These are phyloP conservation scores for Penicillium sp. DNA, from an alignment of 2,329 filamentous ascomycete genomes.

Conservation along the genomic window DNA sequence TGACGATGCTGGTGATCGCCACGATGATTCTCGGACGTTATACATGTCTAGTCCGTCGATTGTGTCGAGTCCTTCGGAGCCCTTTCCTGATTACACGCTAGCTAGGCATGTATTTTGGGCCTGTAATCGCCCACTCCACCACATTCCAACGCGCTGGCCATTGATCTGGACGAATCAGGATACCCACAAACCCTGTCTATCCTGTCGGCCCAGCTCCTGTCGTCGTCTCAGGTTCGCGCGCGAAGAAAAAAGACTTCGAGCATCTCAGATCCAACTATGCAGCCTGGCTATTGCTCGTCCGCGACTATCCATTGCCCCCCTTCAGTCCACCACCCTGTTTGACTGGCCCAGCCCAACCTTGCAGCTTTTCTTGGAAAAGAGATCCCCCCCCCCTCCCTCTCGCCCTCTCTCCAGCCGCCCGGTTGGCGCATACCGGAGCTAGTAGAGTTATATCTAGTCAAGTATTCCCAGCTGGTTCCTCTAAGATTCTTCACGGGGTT, in stretches of 20 bases:
- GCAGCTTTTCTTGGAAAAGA: constrained; percentile 16
- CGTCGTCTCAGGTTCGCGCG: constrained; percentile 14
- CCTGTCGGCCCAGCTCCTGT: constrained; percentile 1
- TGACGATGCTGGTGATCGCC: background rate
- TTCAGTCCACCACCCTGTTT: constrained; percentile 11
- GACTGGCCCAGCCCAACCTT: constrained; percentile 20
- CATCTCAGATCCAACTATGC: constrained; percentile 35
- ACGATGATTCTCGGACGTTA: background rate
- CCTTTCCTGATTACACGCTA: constrained; percentile 7
- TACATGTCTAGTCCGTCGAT: too few species aligned
- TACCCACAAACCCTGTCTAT: background rate
- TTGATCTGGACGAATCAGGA: constrained; percentile 18
- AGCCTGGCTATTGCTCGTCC: constrained; percentile 19
- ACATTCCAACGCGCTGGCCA: constrained; percentile 14
- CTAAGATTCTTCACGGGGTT: constrained; percentile 39
- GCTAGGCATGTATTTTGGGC: constrained; percentile 6
- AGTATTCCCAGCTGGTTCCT: constrained; percentile 27
- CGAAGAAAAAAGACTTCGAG: constrained; percentile 25
- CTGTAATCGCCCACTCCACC: constrained; percentile 10
- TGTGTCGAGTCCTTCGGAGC: background rate
- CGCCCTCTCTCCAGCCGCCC: constrained; percentile 16
- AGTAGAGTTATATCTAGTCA: constrained; percentile 31
- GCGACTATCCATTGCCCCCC: constrained; percentile 13
- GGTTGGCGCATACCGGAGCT: constrained; percentile 26
- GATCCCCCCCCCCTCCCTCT: background rate